Evolutionary conservation across 768 basidiomycete species (phyloP).

Genomic region (Amanita rubescens): DNA sequence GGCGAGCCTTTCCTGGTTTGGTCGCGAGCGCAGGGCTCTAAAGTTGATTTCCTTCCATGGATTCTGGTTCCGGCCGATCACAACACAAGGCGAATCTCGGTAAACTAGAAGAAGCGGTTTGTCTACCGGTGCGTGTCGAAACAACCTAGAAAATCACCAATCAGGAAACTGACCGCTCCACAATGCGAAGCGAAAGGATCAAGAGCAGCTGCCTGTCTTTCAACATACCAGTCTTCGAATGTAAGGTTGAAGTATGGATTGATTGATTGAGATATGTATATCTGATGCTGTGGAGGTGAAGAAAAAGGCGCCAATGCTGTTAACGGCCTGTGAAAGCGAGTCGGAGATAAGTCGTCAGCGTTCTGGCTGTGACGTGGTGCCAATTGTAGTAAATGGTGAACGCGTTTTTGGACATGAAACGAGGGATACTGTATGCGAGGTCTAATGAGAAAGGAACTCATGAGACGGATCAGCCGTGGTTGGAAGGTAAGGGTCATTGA

Average conservation of each 20-base stretch:
- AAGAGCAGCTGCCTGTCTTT: neutral
- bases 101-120: constrained; percentile 81
- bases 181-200: neutral
- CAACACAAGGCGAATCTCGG: constrained; percentile 79
- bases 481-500: neutral
- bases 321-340: neutral
- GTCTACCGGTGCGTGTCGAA: constrained; percentile 62
- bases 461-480: neutral
- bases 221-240: constrained; percentile 78
- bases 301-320: neutral
- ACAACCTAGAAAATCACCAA: constrained; percentile 28
- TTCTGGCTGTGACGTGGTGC: neutral
- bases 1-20: constrained; percentile 16
- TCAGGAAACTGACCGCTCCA: neutral
- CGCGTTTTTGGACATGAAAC: neutral
- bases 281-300: constrained; percentile 33
- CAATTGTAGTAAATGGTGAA: neutral
- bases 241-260: constrained; percentile 88
- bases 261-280: constrained; percentile 69
- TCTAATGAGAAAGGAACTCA: neutral
- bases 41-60: constrained; percentile 98
- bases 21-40: constrained; percentile 37
- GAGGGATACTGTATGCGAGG: neutral
- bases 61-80: constrained; percentile 95
- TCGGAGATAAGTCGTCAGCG: neutral